A percentile compares a stretch with the other conserved stretches of the same genome.
phyloP scores from a whole-genome alignment of 2,329 filamentous ascomycete species.

The Pseudocercospora fuligena region DNA sequence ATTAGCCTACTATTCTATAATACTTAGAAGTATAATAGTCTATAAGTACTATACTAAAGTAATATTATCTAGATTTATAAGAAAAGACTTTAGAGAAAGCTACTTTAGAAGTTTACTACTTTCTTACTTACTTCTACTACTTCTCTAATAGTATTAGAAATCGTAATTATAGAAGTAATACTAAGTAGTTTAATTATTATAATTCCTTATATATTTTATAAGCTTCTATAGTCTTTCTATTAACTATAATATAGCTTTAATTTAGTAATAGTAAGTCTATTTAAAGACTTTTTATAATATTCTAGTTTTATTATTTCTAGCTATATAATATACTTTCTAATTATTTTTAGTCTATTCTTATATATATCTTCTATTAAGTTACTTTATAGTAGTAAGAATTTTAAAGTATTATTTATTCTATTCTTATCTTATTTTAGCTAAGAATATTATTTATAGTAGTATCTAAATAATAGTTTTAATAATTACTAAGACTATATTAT shows the following conservation, averaged over 20 bases:
- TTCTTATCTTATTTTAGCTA: not conserved
- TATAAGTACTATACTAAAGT: not conserved
- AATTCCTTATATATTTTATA: slow-evolving; percentile 1
- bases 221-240: slow-evolving; percentile 3
- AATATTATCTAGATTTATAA: slow-evolving; percentile 4
- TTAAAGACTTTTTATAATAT: slow-evolving; percentile 3
- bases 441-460: slow-evolving; percentile 4
- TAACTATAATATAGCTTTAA: slow-evolving; percentile 8
- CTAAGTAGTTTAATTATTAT: not conserved
- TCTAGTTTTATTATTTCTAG: slow-evolving; percentile 7
- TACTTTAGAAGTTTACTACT: slow-evolving; percentile 1
- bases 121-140: slow-evolving; percentile 1
- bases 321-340: too few relatives aligned
- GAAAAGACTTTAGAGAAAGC: not conserved
- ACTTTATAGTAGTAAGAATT: slow-evolving; percentile 4
- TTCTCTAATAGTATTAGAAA: not conserved
- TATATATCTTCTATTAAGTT: slow-evolving; percentile 1
- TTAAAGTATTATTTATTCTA: slow-evolving; percentile 9
- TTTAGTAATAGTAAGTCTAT: slow-evolving; percentile 1
- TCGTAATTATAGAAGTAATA: slow-evolving; percentile 1
- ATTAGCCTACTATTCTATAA: not conserved
- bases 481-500: slow-evolving; percentile 7
- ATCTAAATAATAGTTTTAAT: not conserved
- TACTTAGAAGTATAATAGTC: not conserved
- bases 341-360: not conserved